A percentile compares a stretch with the other conserved stretches of the same genome.
These are phyloP conservation scores for Diplodia sapinea DNA, from an alignment of 2,329 filamentous ascomycete species.

Conservation along the genomic window DNA sequence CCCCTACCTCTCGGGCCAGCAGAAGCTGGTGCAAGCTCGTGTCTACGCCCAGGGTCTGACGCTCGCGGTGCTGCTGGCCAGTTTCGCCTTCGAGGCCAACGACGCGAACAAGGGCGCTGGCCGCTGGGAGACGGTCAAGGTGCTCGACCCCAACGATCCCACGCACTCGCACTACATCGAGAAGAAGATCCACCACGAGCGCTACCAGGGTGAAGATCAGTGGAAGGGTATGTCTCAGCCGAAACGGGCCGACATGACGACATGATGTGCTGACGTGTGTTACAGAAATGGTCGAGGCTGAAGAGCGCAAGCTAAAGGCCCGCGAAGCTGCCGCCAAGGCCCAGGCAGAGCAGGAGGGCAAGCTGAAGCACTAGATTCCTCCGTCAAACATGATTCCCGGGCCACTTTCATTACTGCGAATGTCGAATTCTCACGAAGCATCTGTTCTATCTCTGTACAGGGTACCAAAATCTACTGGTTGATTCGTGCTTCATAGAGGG, in stretches of 20 bases:
- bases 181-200: conserved; percentile 85
- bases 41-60: conserved; percentile 93
- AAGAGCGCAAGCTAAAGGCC: conserved; percentile 67
- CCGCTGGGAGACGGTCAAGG: conserved; percentile 83
- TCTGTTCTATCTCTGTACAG: background rate
- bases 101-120: conserved; percentile 79
- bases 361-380: conserved; percentile 32
- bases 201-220: conserved; percentile 86
- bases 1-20: conserved; percentile 72
- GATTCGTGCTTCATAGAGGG: conserved; percentile 9
- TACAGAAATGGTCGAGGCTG: conserved; percentile 79
- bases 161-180: conserved; percentile 83
- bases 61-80: conserved; percentile 80
- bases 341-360: conserved; percentile 36
- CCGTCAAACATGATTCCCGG: background rate
- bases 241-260: conserved; percentile 16
- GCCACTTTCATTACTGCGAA: background rate
- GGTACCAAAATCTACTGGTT: conserved; percentile 1
- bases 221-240: conserved; percentile 75
- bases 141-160: conserved; percentile 80
- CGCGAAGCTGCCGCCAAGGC: conserved; percentile 51
- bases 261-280: conserved; percentile 28
- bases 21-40: conserved; percentile 94
- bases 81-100: conserved; percentile 78
- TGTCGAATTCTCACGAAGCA: conserved; percentile 12